Evolutionary conservation across 1,284 basidiomycete species (phyloP).

Genomic region (Apiotrichum montevideense): DNA sequence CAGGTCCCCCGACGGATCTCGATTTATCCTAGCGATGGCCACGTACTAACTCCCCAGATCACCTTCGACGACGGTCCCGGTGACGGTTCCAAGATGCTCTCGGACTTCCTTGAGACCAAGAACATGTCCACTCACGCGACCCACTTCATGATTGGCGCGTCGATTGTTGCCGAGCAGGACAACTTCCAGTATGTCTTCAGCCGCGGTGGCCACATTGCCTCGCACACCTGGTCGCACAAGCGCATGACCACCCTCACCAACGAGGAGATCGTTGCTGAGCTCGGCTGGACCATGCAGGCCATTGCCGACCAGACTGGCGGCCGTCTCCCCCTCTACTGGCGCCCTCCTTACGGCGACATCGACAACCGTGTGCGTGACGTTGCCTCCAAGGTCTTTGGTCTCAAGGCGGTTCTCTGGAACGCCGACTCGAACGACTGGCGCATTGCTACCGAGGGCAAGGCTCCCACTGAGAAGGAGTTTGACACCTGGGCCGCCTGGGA

Average conservation of each 20-base stretch:
- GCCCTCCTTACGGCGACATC: conserved; percentile 49
- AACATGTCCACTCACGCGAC: conserved; percentile 50
- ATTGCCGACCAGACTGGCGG: conserved; percentile 44
- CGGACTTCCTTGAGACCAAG: conserved; percentile 51
- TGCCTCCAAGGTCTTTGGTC: conserved; percentile 46
- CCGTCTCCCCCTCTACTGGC: conserved; percentile 44
- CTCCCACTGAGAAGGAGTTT: conserved; percentile 19
- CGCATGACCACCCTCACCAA: conserved; percentile 49
- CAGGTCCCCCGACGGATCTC: background rate
- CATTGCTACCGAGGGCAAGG: conserved; percentile 25
- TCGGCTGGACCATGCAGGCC: conserved; percentile 50
- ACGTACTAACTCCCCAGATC: conserved; percentile 18
- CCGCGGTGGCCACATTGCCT: conserved; percentile 1
- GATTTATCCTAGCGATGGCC: too few species aligned
- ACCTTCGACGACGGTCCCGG: conserved; percentile 53
- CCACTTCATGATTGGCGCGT: conserved; percentile 47
- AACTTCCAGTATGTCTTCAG: background rate
- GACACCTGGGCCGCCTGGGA: conserved; percentile 14
- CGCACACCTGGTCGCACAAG: background rate
- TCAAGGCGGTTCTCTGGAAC: conserved; percentile 46
- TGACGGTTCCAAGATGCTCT: conserved; percentile 48
- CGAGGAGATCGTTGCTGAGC: conserved; percentile 53
- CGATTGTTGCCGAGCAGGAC: background rate
- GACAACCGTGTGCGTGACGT: conserved; percentile 54
- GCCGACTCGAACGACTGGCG: conserved; percentile 45